Conservation (phyloP, 331 rosid species). For the Spiraea crenata region DNA sequence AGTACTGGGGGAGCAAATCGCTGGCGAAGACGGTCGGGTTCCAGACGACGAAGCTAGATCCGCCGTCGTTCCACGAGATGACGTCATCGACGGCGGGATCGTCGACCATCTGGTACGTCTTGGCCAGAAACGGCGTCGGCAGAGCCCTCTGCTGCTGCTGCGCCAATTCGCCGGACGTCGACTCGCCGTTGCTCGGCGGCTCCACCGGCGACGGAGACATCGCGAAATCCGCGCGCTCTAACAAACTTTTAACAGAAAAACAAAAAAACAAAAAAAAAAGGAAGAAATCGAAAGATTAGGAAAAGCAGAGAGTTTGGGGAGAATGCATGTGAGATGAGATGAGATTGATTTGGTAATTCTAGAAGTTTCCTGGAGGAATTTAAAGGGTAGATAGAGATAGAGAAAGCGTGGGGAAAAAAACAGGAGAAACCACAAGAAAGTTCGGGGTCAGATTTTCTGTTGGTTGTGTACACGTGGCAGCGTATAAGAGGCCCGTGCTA, state of each 20-base stretch:
- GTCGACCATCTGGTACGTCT: conserved; percentile 75
- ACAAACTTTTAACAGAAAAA: background rate
- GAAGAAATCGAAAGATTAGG: background rate
- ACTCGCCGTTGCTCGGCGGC: conserved; percentile 38
- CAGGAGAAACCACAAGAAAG: conserved; percentile 45
- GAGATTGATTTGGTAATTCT: conserved; percentile 38
- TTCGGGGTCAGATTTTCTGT: conserved; percentile 42
- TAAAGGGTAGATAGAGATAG: background rate
- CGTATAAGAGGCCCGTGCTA: background rate
- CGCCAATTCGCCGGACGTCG: conserved; percentile 34
- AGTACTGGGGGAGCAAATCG: conserved; percentile 77
- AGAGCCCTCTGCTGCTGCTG: conserved; percentile 44
- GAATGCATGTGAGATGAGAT: background rate
- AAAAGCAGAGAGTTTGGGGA: background rate
- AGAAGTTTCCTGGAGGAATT: conserved; percentile 60
- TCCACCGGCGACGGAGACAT: conserved; percentile 60
- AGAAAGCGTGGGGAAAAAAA: background rate
- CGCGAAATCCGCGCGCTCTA: background rate
- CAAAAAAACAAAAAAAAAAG: background rate
- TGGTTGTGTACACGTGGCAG: conserved; percentile 11
- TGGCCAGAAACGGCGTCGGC: conserved; percentile 83
- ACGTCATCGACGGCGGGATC: conserved; percentile 70
- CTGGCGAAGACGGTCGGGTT: conserved; percentile 83
- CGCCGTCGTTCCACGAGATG: conserved; percentile 87
- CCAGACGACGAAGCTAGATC: conserved; percentile 91